These are phyloP conservation scores for Solanum pinnatisectum DNA, from an alignment of 257 asterid species.

Conservation along the genomic window DNA sequence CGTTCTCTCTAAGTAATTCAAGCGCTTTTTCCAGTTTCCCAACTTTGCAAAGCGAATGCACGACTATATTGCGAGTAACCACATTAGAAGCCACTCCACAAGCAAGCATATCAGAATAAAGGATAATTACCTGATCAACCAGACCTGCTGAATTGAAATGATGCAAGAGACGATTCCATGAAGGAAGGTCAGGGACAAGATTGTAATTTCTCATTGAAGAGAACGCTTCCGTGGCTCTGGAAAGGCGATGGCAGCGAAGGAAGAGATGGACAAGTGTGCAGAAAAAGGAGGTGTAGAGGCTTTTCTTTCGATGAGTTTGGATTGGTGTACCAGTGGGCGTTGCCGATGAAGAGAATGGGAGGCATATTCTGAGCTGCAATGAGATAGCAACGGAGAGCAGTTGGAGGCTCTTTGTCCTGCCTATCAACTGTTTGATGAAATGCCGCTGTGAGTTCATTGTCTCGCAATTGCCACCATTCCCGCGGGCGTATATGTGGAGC, in stretches of 20 bases:
- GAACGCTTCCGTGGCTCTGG: slow-evolving; percentile 51
- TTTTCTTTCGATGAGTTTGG: slow-evolving; percentile 3
- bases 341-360: slow-evolving; percentile 8
- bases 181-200: slow-evolving; percentile 34
- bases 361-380: not conserved
- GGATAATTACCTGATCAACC: slow-evolving; percentile 52
- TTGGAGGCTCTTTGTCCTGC: not conserved
- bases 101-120: slow-evolving; percentile 54
- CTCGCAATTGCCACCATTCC: not conserved
- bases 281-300: slow-evolving; percentile 52
- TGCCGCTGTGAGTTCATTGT: slow-evolving; percentile 22
- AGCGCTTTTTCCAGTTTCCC: slow-evolving; percentile 48
- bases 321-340: not conserved
- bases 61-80: slow-evolving; percentile 52
- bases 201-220: slow-evolving; percentile 55
- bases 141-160: slow-evolving; percentile 63
- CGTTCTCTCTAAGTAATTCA: slow-evolving; percentile 36
- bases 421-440: slow-evolving; percentile 37
- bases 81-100: slow-evolving; percentile 44
- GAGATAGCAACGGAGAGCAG: not conserved
- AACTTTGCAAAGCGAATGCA: slow-evolving; percentile 60
- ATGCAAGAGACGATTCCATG: slow-evolving; percentile 57
- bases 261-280: slow-evolving; percentile 78
- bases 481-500: not conserved
- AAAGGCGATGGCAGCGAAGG: slow-evolving; percentile 70